Evolutionary conservation across 2,329 filamentous ascomycete genomes (phyloP).

Genomic region (Bipolaris sorokiniana): DNA sequence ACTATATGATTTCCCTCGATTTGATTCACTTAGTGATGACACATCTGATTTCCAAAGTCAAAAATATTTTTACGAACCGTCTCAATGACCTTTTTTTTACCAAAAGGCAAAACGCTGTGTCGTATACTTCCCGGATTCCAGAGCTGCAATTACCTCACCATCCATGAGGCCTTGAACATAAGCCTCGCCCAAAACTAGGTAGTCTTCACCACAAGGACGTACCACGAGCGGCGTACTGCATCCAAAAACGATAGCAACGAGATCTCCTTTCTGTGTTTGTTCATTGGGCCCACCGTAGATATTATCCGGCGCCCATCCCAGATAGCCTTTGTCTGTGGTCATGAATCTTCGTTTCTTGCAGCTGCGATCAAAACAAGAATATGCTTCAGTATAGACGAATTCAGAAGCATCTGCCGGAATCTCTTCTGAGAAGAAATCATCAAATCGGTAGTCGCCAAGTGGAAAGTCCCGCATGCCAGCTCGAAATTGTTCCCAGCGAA

Average conservation of each 20-base stretch:
- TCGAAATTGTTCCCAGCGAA: not conserved
- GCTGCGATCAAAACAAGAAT: not conserved
- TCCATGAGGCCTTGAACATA: slow-evolving; percentile 6
- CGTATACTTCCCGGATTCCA: not conserved
- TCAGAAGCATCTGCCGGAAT: not conserved
- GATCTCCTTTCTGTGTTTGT: not conserved
- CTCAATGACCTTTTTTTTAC: not conserved
- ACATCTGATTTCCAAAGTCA: not conserved
- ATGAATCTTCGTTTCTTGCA: slow-evolving; percentile 1
- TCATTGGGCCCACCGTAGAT: not conserved
- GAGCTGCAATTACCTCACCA: not conserved
- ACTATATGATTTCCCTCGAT: not conserved
- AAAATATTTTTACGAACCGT: too few species aligned
- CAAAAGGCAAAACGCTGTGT: not conserved
- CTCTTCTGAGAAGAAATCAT: not conserved
- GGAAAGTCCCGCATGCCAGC: not conserved
- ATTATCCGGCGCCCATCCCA: not conserved
- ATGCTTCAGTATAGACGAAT: not conserved
- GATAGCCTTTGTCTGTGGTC: not conserved
- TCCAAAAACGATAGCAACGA: not conserved
- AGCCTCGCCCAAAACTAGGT: not conserved
- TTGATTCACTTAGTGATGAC: not conserved
- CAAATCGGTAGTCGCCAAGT: not conserved
- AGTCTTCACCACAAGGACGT: not conserved
- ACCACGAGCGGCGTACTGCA: not conserved